phyloP scores from a whole-genome alignment of 257 asterid species.

The Nicotiana otophora region DNA sequence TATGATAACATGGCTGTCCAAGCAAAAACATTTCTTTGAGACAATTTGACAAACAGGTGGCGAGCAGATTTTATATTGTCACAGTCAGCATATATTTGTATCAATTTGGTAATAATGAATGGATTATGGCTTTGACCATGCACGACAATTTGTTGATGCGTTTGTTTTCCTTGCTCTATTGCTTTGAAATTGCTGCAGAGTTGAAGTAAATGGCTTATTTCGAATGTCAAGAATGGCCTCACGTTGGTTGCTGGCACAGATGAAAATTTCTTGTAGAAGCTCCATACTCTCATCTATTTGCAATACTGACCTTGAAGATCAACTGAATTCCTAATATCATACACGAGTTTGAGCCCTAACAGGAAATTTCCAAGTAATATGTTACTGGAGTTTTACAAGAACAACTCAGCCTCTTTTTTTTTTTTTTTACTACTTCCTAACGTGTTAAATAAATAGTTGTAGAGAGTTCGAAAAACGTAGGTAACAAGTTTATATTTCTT shows the following conservation, averaged over 20 bases:
- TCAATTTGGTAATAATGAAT: conserved; percentile 29
- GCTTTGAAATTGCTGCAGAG: conserved; percentile 22
- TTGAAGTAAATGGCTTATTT: conserved; percentile 26
- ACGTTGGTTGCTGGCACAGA: background rate
- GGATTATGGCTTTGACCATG: conserved; percentile 14
- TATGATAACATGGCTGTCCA: conserved; percentile 33
- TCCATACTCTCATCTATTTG: conserved; percentile 17
- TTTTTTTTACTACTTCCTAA: too few relatives aligned
- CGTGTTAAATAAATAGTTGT: too few relatives aligned
- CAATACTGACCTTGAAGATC: background rate
- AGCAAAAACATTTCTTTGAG: conserved; percentile 34
- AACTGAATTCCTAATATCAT: background rate
- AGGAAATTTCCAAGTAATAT: background rate
- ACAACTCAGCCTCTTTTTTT: too few relatives aligned
- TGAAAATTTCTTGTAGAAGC: background rate
- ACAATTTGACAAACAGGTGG: conserved; percentile 31
- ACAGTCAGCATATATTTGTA: conserved; percentile 22
- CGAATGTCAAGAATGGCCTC: background rate
- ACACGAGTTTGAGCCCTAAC: background rate
- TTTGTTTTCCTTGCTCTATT: conserved; percentile 22
- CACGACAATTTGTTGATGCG: conserved; percentile 27
- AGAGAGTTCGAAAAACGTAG: too few relatives aligned
- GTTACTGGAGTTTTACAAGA: background rate
- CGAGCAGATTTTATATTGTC: conserved; percentile 19
- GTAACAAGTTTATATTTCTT: too few relatives aligned